phyloP scores from a whole-genome alignment of 768 basidiomycete species.

The Mycena rosella region DNA sequence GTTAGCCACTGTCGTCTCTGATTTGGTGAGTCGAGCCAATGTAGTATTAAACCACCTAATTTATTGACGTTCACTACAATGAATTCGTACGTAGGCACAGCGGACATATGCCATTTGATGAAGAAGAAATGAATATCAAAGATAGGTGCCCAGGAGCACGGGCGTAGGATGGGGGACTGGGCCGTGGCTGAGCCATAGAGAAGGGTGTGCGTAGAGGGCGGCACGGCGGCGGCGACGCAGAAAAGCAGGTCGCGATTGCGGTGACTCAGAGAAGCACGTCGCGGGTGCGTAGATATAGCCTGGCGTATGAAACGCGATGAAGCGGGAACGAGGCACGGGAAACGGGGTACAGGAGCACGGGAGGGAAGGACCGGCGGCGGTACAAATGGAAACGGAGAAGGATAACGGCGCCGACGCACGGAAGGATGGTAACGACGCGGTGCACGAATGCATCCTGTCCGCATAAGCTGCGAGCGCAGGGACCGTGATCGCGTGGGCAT shows the following conservation, averaged over 20 bases:
- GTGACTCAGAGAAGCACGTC: slow-evolving; percentile 1
- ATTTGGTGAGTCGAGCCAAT: slow-evolving; percentile 28
- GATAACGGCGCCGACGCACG: too few relatives aligned
- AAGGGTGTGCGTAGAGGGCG: too few relatives aligned
- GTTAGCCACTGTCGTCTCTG: too few relatives aligned
- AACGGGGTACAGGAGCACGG: not conserved
- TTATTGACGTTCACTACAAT: not conserved
- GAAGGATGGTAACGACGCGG: too few relatives aligned
- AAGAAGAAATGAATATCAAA: slow-evolving; percentile 43
- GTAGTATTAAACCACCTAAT: slow-evolving; percentile 6
- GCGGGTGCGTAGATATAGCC: slow-evolving; percentile 41
- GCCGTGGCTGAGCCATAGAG: slow-evolving; percentile 10
- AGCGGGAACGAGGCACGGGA: not conserved
- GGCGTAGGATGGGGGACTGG: slow-evolving; percentile 2
- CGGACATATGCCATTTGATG: slow-evolving; percentile 31
- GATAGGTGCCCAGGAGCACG: slow-evolving; percentile 18
- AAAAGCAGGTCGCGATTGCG: slow-evolving; percentile 9
- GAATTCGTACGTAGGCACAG: slow-evolving; percentile 26
- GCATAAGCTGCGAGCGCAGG: too few relatives aligned
- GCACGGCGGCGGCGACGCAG: slow-evolving; percentile 6
- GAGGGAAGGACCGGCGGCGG: not conserved
- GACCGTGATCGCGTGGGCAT: too few relatives aligned
- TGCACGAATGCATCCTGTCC: too few relatives aligned
- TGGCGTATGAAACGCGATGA: slow-evolving; percentile 2
- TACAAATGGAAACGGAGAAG: not conserved